A percentile compares a stretch with the other conserved stretches of the same genome.
These are phyloP conservation scores for Colletotrichum theobromicola DNA, from an alignment of 2,329 filamentous ascomycete genomes.

Conservation along the genomic window DNA sequence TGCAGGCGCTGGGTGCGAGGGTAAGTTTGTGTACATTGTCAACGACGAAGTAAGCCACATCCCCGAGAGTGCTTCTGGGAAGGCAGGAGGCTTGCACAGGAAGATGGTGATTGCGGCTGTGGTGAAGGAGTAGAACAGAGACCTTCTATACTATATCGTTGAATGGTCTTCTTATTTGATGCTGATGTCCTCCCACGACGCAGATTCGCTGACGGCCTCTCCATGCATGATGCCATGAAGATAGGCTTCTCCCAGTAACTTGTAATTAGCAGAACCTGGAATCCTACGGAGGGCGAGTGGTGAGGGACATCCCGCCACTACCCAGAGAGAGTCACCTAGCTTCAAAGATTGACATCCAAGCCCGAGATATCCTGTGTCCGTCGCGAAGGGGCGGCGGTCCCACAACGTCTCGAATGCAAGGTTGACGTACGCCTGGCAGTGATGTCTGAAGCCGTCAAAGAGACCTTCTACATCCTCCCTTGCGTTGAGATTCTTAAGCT, in stretches of 20 bases:
- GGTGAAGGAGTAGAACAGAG: background rate
- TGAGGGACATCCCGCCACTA: slow-evolving; percentile 10
- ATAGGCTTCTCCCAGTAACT: slow-evolving; percentile 2
- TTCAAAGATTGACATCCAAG: background rate
- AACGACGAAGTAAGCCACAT: slow-evolving; percentile 14
- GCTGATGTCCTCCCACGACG: background rate
- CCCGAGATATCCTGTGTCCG: background rate
- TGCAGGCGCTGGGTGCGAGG: slow-evolving; percentile 48
- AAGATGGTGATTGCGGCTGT: slow-evolving; percentile 11
- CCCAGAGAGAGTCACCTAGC: background rate
- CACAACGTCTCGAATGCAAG: slow-evolving; percentile 8
- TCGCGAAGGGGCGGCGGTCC: slow-evolving; percentile 5
- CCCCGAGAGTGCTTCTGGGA: background rate
- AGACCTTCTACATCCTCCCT: background rate
- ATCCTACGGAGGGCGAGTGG: background rate
- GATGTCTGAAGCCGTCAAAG: background rate
- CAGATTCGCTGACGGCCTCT: background rate
- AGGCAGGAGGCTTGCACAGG: background rate
- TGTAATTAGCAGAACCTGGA: background rate
- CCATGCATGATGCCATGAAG: slow-evolving; percentile 18
- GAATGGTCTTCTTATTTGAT: background rate
- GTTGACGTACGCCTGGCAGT: slow-evolving; percentile 8
- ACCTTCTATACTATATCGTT: background rate
- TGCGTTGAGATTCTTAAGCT: background rate
- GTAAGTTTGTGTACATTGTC: background rate